phyloP scores from a whole-genome alignment of 2,329 filamentous ascomycete species.

The Verticillium nonalfalfae region DNA sequence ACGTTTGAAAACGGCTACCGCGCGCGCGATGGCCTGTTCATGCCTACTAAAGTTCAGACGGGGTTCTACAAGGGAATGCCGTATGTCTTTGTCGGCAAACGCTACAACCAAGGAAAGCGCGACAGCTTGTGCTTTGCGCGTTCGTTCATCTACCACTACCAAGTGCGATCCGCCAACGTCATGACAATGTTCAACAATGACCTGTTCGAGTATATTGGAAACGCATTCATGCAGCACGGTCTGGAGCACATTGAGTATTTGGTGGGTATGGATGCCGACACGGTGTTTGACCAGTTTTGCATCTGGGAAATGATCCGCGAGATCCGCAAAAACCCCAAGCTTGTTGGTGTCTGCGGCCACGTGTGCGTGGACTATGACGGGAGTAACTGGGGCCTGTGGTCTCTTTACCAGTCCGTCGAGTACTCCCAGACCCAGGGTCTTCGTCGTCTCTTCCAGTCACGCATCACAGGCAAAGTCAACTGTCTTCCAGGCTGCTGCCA shows the following conservation, averaged over 20 bases:
- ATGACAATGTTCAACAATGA: constrained; percentile 39
- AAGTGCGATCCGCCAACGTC: constrained; percentile 30
- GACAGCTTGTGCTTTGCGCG: constrained; percentile 43
- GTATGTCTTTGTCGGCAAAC: constrained; percentile 40
- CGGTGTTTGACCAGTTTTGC: constrained; percentile 36
- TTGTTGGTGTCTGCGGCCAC: constrained; percentile 41
- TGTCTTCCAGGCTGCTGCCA: constrained; percentile 43
- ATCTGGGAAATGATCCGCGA: constrained; percentile 35
- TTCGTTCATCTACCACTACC: constrained; percentile 42
- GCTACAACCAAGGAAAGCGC: constrained; percentile 42
- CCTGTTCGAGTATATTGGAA: constrained; percentile 32
- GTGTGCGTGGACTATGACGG: constrained; percentile 39
- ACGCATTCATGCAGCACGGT: constrained; percentile 27
- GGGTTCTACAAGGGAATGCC: constrained; percentile 38
- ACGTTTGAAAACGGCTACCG: constrained; percentile 35
- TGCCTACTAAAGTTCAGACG: constrained; percentile 36
- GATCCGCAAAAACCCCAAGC: constrained; percentile 32
- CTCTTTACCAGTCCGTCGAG: constrained; percentile 39
- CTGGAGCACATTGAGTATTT: constrained; percentile 34
- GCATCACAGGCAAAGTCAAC: constrained; percentile 41
- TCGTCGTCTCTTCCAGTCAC: constrained; percentile 40
- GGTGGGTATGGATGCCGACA: constrained; percentile 41
- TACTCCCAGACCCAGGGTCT: constrained; percentile 41
- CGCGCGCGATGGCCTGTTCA: constrained; percentile 36
- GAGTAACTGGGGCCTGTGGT: constrained; percentile 34